Evolutionary conservation across 768 basidiomycete species (phyloP).

Genomic region (Paxillus rubicundulus): DNA sequence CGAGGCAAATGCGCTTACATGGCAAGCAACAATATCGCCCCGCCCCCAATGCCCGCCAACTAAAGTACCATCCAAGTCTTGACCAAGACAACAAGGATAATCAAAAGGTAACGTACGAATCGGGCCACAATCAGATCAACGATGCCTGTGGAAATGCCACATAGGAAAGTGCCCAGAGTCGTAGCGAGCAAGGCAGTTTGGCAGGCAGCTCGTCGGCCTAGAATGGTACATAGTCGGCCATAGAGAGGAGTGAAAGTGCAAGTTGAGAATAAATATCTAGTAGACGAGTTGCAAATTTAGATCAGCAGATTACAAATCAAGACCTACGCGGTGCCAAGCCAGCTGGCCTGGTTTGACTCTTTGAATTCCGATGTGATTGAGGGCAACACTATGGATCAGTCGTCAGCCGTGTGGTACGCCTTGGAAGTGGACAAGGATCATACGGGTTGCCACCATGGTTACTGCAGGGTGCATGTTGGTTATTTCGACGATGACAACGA

Average conservation of each 20-base stretch:
- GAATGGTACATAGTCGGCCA: constrained; percentile 15
- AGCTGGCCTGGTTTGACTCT: constrained; percentile 27
- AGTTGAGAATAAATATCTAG: constrained; percentile 13
- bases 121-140: constrained; percentile 11
- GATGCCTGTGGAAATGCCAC: constrained; percentile 10
- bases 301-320: background rate
- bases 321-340: constrained; percentile 26
- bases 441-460: constrained; percentile 26
- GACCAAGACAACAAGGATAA: background rate
- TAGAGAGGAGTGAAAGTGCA: constrained; percentile 20
- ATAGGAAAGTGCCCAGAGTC: constrained; percentile 12
- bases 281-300: background rate
- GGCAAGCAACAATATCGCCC: constrained; percentile 19
- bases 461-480: constrained; percentile 6
- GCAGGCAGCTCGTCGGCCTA: constrained; percentile 12
- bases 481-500: background rate
- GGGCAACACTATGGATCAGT: background rate
- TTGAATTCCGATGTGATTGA: constrained; percentile 9
- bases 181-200: constrained; percentile 11
- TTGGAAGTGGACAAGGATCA: background rate
- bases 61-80: background rate
- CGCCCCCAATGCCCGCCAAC: constrained; percentile 23
- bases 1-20: constrained; percentile 6
- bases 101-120: constrained; percentile 4
- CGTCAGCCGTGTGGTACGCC: background rate